A percentile compares a stretch with the other conserved stretches of the same genome.
Conservation (phyloP, 2,329 filamentous ascomycete species). For the Aspergillus alliaceus region DNA sequence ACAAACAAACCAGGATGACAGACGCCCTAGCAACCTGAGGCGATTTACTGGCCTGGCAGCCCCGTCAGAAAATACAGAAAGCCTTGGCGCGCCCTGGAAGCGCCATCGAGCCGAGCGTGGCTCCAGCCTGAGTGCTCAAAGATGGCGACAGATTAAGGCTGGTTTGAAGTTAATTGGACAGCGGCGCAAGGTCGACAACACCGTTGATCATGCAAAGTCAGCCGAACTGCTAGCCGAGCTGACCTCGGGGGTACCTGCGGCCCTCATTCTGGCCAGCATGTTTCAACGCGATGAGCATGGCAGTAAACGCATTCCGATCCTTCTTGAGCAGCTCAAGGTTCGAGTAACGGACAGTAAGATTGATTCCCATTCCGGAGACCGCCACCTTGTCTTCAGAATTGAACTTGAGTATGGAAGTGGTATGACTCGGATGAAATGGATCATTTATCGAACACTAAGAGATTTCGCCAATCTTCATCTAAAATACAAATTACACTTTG, state of each 20-base stretch:
- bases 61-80: constrained; percentile 62
- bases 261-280: constrained; percentile 93
- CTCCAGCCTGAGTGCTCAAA: constrained; percentile 71
- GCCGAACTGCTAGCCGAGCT: constrained; percentile 95
- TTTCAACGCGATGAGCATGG: constrained; percentile 96
- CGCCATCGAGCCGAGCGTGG: constrained; percentile 61
- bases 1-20: constrained; percentile 51
- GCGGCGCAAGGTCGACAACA: constrained; percentile 77
- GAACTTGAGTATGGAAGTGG: constrained; percentile 96
- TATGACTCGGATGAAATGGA: constrained; percentile 94
- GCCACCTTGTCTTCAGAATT: constrained; percentile 86
- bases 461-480: constrained; percentile 92
- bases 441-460: constrained; percentile 78
- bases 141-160: constrained; percentile 91
- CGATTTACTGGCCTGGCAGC: constrained; percentile 65
- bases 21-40: constrained; percentile 63
- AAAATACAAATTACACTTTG: constrained; percentile 85
- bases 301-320: constrained; percentile 89
- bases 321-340: constrained; percentile 92
- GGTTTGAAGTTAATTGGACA: constrained; percentile 76
- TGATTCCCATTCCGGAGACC: constrained; percentile 55
- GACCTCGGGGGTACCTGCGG: constrained; percentile 86
- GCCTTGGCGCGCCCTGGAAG: constrained; percentile 58
- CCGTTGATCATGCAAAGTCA: constrained; percentile 91
- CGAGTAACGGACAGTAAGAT: constrained; percentile 78